Conservation (phyloP, 345 rosid species). For the Punica granatum region DNA sequence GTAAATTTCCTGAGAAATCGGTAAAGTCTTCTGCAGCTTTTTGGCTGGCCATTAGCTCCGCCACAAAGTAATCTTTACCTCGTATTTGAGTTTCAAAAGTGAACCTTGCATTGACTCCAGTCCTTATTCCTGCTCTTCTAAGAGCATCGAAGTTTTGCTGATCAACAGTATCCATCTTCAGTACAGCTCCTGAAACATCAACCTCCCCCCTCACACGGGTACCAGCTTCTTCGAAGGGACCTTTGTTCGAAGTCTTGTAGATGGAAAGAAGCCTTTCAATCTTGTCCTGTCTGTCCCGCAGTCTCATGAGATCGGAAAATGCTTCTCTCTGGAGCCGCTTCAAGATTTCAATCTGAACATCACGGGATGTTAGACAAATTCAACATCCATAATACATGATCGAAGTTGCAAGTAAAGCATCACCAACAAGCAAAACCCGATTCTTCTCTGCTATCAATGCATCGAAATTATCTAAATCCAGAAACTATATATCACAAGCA, state of each 20-base stretch:
- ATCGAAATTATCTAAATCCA: not conserved
- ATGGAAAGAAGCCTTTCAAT: conserved; percentile 57
- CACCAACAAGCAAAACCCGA: not conserved
- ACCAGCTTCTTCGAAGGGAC: conserved; percentile 57
- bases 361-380: not conserved
- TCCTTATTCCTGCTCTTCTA: conserved; percentile 45
- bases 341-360: conserved; percentile 76
- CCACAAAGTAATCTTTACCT: conserved; percentile 47
- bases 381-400: not conserved
- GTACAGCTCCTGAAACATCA: conserved; percentile 52
- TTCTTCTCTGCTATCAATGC: not conserved
- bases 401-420: conserved; percentile 3
- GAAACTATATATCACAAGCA: not conserved
- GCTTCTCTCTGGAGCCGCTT: conserved; percentile 87
- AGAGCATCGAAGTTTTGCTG: conserved; percentile 35
- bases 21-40: conserved; percentile 20
- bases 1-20: conserved; percentile 31
- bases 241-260: conserved; percentile 37
- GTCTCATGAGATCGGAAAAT: conserved; percentile 79
- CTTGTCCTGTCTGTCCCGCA: conserved; percentile 85
- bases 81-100: conserved; percentile 53
- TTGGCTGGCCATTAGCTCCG: conserved; percentile 53
- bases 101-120: conserved; percentile 60
- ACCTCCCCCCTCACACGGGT: conserved; percentile 68
- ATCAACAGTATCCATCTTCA: conserved; percentile 42